Evolutionary conservation across 208 protist genomes (phyloP), one percentile per base, ranked within the genome.

Genomic region (Leishmania tropica): DNA sequence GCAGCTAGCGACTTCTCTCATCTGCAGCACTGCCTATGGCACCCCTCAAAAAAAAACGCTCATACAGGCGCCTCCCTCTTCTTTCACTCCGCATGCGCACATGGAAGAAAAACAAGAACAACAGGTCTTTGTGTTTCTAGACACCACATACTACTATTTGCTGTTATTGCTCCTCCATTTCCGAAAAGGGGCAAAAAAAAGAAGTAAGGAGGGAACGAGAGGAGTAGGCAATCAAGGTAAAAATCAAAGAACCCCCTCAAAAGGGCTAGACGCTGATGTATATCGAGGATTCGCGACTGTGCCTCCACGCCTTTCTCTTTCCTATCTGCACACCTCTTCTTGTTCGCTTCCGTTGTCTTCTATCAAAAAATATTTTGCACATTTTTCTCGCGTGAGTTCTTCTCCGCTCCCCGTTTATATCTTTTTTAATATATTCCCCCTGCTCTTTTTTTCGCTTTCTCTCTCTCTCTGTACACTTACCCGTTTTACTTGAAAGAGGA

Each of bases 371-470:
- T 31, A 45, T 89, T 68, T 70, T 80, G 48, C 68, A 65, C 72
- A 28, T 77, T 60, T 84, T 76, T 31, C 78, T 77, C 81, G 76
- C 84, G 80, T 79, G 82, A 84, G 79, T 75, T 73, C 24, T 62
- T 78, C 40, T 51, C 37, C 37, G 75, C 48, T 75, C n/a, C 45
- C 58, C 48, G 15, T 73, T 48, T 48, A 48, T 48, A 48, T 48
- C 45, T 48, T 48, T 48, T 13, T 11, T 11, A 48, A 48, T 88
- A n/a, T 62, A 75, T 70, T 2, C 19, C 48, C 19, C 6, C 6
- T 75, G 51, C 48, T 24, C 40, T 48, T 80, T 40, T 62, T 24
- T 76, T 76, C 8, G 48, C 8, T 60, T 35, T 56, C n/a, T 45
- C 42, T 76, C n/a, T 11, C 15, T 62, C 53, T 2, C n/a, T 78